phyloP scores from a whole-genome alignment of 805 yeast species.

The Ogataea polymorpha region DNA sequence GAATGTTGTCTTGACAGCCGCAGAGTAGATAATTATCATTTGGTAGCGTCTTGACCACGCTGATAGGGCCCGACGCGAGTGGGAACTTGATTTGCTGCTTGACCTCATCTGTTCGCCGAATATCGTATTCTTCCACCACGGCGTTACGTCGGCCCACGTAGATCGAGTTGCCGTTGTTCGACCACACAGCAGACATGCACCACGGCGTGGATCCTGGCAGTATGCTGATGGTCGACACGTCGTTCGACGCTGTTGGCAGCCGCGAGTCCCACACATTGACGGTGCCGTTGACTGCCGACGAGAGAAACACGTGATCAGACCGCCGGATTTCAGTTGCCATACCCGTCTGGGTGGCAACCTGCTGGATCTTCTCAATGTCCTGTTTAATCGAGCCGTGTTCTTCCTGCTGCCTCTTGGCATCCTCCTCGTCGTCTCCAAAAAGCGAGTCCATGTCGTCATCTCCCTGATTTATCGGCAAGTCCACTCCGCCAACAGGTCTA shows the following conservation, averaged over 20 bases:
- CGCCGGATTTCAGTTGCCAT: slow-evolving; percentile 23
- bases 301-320: slow-evolving; percentile 56
- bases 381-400: slow-evolving; percentile 9
- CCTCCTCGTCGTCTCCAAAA: slow-evolving; percentile 27
- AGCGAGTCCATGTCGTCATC: slow-evolving; percentile 18
- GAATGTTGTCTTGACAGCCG: slow-evolving; percentile 86
- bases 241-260: slow-evolving; percentile 15
- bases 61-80: slow-evolving; percentile 84
- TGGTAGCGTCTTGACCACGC: slow-evolving; percentile 75
- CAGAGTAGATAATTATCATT: slow-evolving; percentile 76
- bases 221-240: slow-evolving; percentile 35
- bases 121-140: slow-evolving; percentile 70
- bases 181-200: slow-evolving; percentile 91
- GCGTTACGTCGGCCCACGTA: slow-evolving; percentile 90
- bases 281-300: slow-evolving; percentile 82
- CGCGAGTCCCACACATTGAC: slow-evolving; percentile 83
- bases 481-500: slow-evolving; percentile 56
- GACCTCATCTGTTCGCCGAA: slow-evolving; percentile 55
- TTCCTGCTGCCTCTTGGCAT: slow-evolving; percentile 36
- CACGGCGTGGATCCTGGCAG: slow-evolving; percentile 83
- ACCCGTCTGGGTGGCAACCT: slow-evolving; percentile 39
- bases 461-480: slow-evolving; percentile 31
- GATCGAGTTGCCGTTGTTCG: slow-evolving; percentile 71
- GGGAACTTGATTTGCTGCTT: slow-evolving; percentile 71
- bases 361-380: slow-evolving; percentile 36